Conservation (phyloP, 2,329 filamentous ascomycete genomes). For the Rutstroemia sp. region DNA sequence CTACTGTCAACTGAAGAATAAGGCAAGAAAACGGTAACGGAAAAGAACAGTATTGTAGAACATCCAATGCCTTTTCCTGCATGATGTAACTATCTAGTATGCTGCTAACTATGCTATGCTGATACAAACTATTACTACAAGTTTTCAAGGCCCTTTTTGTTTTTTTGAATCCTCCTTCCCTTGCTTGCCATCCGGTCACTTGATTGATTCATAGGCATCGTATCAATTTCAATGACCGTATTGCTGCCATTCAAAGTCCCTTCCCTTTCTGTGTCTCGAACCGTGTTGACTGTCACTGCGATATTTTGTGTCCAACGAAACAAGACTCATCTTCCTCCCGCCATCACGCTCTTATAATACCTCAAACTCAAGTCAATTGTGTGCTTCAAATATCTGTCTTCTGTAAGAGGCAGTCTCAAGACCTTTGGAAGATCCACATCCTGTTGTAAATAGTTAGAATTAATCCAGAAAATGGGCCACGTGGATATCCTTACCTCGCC, state of each 20-base stretch:
- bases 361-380: conserved; percentile 61
- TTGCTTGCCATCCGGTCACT: conserved; percentile 19
- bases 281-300: neutral
- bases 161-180: conserved; percentile 17
- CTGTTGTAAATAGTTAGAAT: conserved; percentile 21
- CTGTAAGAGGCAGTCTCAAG: conserved; percentile 58
- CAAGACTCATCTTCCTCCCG: conserved; percentile 16
- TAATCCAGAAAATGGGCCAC: neutral
- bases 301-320: neutral
- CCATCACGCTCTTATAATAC: conserved; percentile 45
- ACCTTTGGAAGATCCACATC: conserved; percentile 40
- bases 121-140: conserved; percentile 15
- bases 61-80: conserved; percentile 8
- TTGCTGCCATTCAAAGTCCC: neutral
- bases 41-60: conserved; percentile 1
- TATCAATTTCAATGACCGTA: conserved; percentile 13
- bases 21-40: neutral
- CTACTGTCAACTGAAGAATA: neutral
- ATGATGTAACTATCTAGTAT: conserved; percentile 8
- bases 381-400: conserved; percentile 64
- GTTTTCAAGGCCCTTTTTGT: conserved; percentile 13
- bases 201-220: conserved; percentile 9
- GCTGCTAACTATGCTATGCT: conserved; percentile 17
- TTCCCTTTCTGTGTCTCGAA: neutral
- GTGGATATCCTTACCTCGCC: conserved; percentile 43